phyloP scores from a whole-genome alignment of 129 eudicot species.

The Tagetes erecta region DNA sequence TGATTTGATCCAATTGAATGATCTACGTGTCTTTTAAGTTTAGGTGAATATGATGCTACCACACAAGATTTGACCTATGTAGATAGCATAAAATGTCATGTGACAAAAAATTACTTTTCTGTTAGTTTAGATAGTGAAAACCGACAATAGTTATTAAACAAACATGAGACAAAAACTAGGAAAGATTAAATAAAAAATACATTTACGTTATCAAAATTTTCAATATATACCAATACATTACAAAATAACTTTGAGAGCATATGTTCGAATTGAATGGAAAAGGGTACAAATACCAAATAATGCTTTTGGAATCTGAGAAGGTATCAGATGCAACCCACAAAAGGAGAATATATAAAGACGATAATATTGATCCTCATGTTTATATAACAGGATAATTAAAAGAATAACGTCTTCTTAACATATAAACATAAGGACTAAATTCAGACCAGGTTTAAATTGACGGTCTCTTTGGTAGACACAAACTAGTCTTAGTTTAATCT shows the following conservation, averaged over 20 bases:
- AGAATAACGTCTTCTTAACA: background rate
- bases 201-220: too few relatives aligned
- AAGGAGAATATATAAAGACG: conserved; percentile 25
- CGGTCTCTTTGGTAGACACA: background rate
- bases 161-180: too few relatives aligned
- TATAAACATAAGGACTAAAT: background rate
- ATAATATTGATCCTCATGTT: conserved; percentile 17
- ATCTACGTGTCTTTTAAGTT: too few relatives aligned
- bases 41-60: too few relatives aligned
- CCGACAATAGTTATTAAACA: too few relatives aligned
- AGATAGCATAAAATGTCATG: too few relatives aligned
- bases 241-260: background rate
- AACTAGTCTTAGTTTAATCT: background rate
- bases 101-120: too few relatives aligned
- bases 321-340: conserved; percentile 24
- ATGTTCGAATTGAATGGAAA: background rate
- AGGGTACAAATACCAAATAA: conserved; percentile 7
- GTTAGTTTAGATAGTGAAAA: too few relatives aligned
- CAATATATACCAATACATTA: background rate
- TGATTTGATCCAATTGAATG: too few relatives aligned
- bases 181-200: too few relatives aligned
- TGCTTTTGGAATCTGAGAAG: conserved; percentile 27
- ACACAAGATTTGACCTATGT: too few relatives aligned
- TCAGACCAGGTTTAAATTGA: background rate
- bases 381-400: background rate